A percentile compares a stretch with the other conserved stretches of the same genome.
Conservation (phyloP, 495 filamentous ascomycete species). For the Aspergillus ostianus region DNA sequence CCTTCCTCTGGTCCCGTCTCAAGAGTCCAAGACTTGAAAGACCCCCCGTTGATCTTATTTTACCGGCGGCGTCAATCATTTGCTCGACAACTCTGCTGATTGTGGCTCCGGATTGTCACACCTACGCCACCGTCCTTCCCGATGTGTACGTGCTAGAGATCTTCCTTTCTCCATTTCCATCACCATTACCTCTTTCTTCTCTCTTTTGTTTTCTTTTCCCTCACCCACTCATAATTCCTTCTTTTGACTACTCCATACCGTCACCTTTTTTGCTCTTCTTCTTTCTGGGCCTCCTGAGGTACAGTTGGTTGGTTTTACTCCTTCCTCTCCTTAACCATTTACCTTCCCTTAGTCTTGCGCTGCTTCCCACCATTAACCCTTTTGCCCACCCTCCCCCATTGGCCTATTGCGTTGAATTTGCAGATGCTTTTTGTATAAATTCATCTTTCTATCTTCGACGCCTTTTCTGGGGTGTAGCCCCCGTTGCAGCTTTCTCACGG, state of each 20-base stretch:
- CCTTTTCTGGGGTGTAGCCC: not conserved
- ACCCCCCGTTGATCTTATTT: not conserved
- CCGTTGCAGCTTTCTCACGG: not conserved
- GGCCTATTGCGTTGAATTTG: not conserved
- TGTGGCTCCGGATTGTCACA: conserved; percentile 15
- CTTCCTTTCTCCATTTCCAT: conserved; percentile 13
- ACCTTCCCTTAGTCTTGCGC: not conserved
- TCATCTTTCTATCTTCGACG: not conserved
- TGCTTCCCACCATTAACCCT: not conserved
- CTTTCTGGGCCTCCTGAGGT: conserved; percentile 14
- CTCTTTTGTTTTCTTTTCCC: conserved; percentile 9
- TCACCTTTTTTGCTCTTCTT: conserved; percentile 10
- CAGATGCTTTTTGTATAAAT: not conserved
- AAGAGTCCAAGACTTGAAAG: not conserved
- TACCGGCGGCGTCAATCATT: not conserved
- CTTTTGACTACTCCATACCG: conserved; percentile 9
- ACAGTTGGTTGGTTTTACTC: conserved; percentile 16
- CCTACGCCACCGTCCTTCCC: conserved; percentile 15
- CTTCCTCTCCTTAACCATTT: conserved; percentile 12
- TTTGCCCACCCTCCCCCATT: not conserved
- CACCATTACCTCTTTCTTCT: conserved; percentile 14
- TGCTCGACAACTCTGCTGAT: not conserved
- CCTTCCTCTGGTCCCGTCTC: conserved; percentile 1
- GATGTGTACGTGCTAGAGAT: conserved; percentile 19
- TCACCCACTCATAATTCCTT: conserved; percentile 21